Percentiles rank a stretch among this genome's conserved stretches.
Evolutionary conservation across 1,139 yeast genomes (phyloP).

Genomic region (Meyerozyma elateridarum): DNA sequence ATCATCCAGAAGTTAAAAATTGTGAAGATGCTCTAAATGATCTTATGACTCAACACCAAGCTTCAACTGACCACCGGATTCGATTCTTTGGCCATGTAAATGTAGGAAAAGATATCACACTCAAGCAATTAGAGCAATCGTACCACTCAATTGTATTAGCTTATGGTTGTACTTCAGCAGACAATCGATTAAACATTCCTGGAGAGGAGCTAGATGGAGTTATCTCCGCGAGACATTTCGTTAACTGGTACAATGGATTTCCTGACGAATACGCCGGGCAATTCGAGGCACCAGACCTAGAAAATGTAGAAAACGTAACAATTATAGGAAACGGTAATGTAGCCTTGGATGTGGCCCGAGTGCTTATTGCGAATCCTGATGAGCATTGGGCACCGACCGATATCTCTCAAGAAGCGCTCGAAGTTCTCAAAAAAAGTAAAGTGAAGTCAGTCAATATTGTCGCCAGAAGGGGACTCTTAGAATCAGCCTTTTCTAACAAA

Average conservation of each 20-base stretch:
- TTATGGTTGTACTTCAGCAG: conserved; percentile 72
- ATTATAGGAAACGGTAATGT: conserved; percentile 97
- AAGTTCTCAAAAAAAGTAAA: conserved; percentile 43
- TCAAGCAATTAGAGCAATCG: conserved; percentile 44
- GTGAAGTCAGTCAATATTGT: conserved; percentile 66
- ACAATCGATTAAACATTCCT: conserved; percentile 50
- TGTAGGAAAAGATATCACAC: conserved; percentile 52
- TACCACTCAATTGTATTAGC: conserved; percentile 77
- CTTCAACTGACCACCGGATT: conserved; percentile 32
- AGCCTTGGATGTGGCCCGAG: conserved; percentile 87
- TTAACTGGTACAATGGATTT: conserved; percentile 94
- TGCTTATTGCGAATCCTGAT: conserved; percentile 56
- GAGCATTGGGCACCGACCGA: conserved; percentile 68
- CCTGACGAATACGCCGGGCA: conserved; percentile 45
- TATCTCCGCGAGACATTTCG: conserved; percentile 80
- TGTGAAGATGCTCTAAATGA: conserved; percentile 78
- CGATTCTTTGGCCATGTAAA: conserved; percentile 72
- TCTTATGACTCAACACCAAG: conserved; percentile 37
- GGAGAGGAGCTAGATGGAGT: conserved; percentile 66
- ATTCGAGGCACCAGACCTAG: conserved; percentile 48
- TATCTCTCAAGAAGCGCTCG: conserved; percentile 60
- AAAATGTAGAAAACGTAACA: conserved; percentile 58
- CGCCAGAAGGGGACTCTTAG: conserved; percentile 79
- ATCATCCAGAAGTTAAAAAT: conserved; percentile 93
- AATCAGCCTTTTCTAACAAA: conserved; percentile 88